Percentiles rank a stretch among this genome's conserved stretches.
These are phyloP conservation scores for Penicillium vulpinum DNA, from an alignment of 2,329 filamentous ascomycete genomes.

Conservation along the genomic window DNA sequence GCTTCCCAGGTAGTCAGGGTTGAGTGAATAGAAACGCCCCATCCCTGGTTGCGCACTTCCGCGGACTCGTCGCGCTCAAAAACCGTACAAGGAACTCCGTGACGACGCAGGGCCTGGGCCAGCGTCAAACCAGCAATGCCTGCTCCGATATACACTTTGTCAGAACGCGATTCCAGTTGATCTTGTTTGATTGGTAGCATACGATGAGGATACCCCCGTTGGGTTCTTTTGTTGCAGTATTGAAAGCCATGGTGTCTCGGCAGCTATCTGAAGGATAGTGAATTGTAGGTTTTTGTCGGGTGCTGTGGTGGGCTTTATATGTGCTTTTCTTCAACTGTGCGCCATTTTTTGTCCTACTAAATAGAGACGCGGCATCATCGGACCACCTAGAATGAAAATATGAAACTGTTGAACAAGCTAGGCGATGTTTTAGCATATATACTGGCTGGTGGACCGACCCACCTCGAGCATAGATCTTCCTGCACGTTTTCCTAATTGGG, in stretches of 20 bases:
- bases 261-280: neutral
- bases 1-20: neutral
- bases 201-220: neutral
- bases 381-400: neutral
- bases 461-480: neutral
- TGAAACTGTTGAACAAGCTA: neutral
- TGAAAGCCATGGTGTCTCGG: neutral
- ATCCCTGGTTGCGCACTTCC: constrained; percentile 5
- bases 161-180: neutral
- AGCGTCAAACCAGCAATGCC: constrained; percentile 10
- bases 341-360: neutral
- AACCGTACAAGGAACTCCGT: constrained; percentile 3
- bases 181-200: neutral
- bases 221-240: neutral
- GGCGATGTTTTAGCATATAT: neutral
- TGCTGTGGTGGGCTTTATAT: neutral
- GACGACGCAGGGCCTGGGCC: constrained; percentile 10
- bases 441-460: neutral
- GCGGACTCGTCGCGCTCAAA: constrained; percentile 9
- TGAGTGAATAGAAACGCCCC: constrained; percentile 12
- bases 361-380: neutral
- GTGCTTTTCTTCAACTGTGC: neutral
- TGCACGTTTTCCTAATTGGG: neutral
- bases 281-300: neutral
- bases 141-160: constrained; percentile 6